Percentiles rank a stretch among this genome's conserved stretches.
Conservation (phyloP, 352 stramenopile species). For the Thraustochytrium striatum region DNA sequence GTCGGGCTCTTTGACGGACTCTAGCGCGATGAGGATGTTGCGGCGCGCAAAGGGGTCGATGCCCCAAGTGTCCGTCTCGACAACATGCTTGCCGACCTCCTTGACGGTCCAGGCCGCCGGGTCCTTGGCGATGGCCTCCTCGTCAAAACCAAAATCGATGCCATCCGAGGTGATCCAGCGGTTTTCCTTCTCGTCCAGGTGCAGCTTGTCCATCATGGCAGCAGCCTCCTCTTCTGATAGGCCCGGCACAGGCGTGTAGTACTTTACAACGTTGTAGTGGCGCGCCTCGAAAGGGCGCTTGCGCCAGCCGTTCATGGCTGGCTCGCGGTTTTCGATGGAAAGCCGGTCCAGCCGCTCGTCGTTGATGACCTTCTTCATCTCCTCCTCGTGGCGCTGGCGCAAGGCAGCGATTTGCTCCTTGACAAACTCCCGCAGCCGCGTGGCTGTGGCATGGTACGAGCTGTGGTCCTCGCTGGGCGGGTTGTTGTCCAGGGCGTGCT, state of each 20-base stretch:
- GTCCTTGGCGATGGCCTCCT: neutral
- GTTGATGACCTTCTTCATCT: conserved; percentile 40
- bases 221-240: conserved; percentile 11
- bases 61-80: conserved; percentile 34
- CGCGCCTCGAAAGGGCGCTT: conserved; percentile 4
- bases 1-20: conserved; percentile 17
- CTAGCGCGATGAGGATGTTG: conserved; percentile 31
- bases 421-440: conserved; percentile 17
- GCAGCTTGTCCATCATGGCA: neutral
- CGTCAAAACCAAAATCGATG: neutral
- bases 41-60: conserved; percentile 35
- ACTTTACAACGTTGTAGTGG: neutral
- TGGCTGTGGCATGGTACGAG: neutral
- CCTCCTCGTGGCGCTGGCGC: conserved; percentile 10
- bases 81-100: conserved; percentile 24
- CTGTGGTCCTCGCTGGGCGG: neutral
- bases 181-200: neutral
- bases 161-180: conserved; percentile 8
- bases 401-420: neutral
- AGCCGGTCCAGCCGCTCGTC: conserved; percentile 40
- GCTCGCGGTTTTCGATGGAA: conserved; percentile 33
- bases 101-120: neutral
- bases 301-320: conserved; percentile 24
- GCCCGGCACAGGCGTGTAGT: conserved; percentile 8
- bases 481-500: neutral